A percentile compares a stretch with the other conserved stretches of the same genome.
Evolutionary conservation across 1,139 yeast genomes (phyloP).

Genomic region (Hanseniaspora uvarum): DNA sequence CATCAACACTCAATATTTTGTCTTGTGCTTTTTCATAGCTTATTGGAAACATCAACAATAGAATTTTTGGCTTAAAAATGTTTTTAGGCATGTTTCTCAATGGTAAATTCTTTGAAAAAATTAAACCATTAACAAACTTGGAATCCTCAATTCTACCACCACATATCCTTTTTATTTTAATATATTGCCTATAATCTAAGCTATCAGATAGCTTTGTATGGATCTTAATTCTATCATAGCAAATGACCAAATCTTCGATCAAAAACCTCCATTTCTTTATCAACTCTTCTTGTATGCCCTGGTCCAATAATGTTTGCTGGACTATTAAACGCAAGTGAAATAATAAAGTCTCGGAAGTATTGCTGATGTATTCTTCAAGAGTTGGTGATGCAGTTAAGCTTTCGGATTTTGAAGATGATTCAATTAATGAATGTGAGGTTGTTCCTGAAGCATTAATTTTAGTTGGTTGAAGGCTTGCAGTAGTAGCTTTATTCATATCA

Average conservation of each 20-base stretch:
- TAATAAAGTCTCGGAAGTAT: slow-evolving; percentile 31
- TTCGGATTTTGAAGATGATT: not conserved
- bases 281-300: slow-evolving; percentile 41
- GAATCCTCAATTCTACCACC: slow-evolving; percentile 64
- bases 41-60: slow-evolving; percentile 77
- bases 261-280: slow-evolving; percentile 47
- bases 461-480: slow-evolving; percentile 6
- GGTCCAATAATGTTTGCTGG: slow-evolving; percentile 60
- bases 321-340: slow-evolving; percentile 31
- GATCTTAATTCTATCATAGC: slow-evolving; percentile 42
- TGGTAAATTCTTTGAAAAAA: slow-evolving; percentile 80
- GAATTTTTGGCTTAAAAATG: slow-evolving; percentile 60
- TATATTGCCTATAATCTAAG: slow-evolving; percentile 74
- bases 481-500: not conserved
- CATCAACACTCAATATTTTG: slow-evolving; percentile 66
- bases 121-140: slow-evolving; percentile 60
- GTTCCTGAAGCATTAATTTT: slow-evolving; percentile 6
- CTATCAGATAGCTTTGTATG: slow-evolving; percentile 58
- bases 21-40: slow-evolving; percentile 70
- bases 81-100: slow-evolving; percentile 62
- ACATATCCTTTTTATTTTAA: slow-evolving; percentile 71
- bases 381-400: not conserved
- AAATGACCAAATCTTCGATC: slow-evolving; percentile 39
- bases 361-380: slow-evolving; percentile 1
- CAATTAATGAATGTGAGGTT: slow-evolving; percentile 1